Evolutionary conservation across 2,329 filamentous ascomycete genomes (phyloP), one percentile per base, ranked within the genome.

Genomic region (Sporothrix mexicana): DNA sequence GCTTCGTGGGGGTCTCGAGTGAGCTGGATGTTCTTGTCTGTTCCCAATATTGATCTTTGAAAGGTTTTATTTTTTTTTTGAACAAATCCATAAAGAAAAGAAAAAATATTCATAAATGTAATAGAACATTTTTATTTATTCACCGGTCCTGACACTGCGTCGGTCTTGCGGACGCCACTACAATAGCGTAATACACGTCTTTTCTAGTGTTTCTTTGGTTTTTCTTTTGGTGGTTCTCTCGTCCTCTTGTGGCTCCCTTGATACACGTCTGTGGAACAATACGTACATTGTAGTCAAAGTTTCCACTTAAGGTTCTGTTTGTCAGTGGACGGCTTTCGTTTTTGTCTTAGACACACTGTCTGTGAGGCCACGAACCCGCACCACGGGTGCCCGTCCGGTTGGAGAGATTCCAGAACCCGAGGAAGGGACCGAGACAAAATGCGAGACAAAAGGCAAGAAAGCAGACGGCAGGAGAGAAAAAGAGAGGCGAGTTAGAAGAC

Each of bases 371-470:
- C 51, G 6, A 17, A n/a, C 30, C 30, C 57, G 25, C 30, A 25
- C 61, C 41, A 66, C 61, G 41, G 30, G 61, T 25, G 20, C 61
- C 61, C 41, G 41, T 47, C 61, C 36, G 61, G 41, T 64, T 64
- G 61, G 41, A 36, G 30, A 36, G 30, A 36, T 6, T 36, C 30
- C 30, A 36, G 30, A 36, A 36, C 30, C 30, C 30, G 41, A 47
- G 61, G 25, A 66, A 20, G 23, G 20, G 51, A 55, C 51, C 51
- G 51, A 55, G 51, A 55, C 51, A 51, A 15, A 51, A 17, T 15
- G 47, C 15, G 13, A n/a, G 47, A 51, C 47, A 51, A 17, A n/a
- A 51, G 13, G n/a, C 47, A 17, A 36, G 9, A n/a, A 2, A 53
- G 20, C 7, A 53, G 10, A 8, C 15, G 15, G 6, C 1, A 53